Evolutionary conservation across 2,329 filamentous ascomycete genomes (phyloP), one percentile per base, ranked within the genome.

Genomic region (Fusarium aywerte): DNA sequence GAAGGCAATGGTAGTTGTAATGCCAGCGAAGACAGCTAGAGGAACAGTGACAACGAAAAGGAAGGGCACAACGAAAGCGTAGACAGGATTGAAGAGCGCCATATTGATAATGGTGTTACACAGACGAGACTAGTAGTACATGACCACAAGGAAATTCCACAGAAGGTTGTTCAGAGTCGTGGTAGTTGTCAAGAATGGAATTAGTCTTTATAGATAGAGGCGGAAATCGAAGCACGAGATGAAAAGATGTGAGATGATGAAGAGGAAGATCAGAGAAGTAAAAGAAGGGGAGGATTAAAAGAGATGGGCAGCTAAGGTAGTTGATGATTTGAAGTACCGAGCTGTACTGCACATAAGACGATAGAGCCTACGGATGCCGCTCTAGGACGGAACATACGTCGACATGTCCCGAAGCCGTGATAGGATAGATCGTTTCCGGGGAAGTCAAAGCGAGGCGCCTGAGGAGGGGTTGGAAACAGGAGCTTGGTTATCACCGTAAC

Each of bases 1-100:
- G 66, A 89, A 85, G 36, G 89, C 87, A 45, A 90, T 69, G 6
- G 82, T 83, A 54, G 89, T 88, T 31, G 89, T 91, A 65, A 90
- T 78, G 65, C 83, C 84, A 51, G 89, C 89, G 54, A 88, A 84
- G 48, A 90, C 74, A 68, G 87, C 83, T 52, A 91, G 82, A 10
- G 89, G 89, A 13, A 90, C 78, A 21, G 88, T 88, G 71, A 89
- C 80, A 65, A 90, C 65, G 72, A 87, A 82, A 67, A 91, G 80
- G 71, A 90, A 82, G n/a, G 88, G 88, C 50, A 90, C 81, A 51
- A 88, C 79, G 47, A 90, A 76, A 67, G 81, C 79, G 74, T 87
- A 84, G 60, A 86, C 76, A 23, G 85, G 84, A 49, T 83, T 87
- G 72, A 87, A 77, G 50, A 85, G 75, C 42, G 81, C 80, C 85